Base-by-base conservation (phyloP, 306 rosid genomes). In the Calophaca sinica region DNA sequence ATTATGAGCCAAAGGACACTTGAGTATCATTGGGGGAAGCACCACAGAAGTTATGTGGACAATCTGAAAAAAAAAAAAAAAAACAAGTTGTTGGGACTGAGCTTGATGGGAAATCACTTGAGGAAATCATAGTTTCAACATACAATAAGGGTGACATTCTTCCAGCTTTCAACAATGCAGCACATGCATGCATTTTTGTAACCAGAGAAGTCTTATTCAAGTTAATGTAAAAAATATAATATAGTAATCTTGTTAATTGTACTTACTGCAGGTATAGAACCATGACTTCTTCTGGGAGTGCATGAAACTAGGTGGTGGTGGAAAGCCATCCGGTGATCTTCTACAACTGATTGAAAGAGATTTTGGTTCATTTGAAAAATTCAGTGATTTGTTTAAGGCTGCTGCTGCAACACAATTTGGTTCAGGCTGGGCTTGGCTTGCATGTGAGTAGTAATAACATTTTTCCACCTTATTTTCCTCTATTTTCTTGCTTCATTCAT, bases 391-490 rank as follows among this genome's bases (percentile, higher is more conserved):
- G 67, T 81, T 92, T 62, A 92, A 86, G 86, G 29, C 70, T 49
- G 94, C 94, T 53, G 92, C 98, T 12, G 75, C 89, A 52, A 87
- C 98, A 28, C 98, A 92, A 78, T 92, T 92, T 68, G 96, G 98
- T 70, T 87, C 98, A 65, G 96, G 98, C 54, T 92, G 98, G 96
- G 96, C 88, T 64, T 92, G 97, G 97, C 93, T 92, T 78, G 96
- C 86, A 57, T 92, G 97, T 92, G 75, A 79, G 97, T 82, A 53
- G 1, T 53, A 26, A 29, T 68, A 41, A 32, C 36, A 2, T 32
- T 32, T 32, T 32, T 32, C 36, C 2, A 32, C 36, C 36, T 32
- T 32, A 32, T 32, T 32, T 32, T 32, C 36, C 36, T 32, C 36
- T 32, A 32, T 32, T 32, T 32, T 32, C 36, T 32, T 32, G 36